Conservation (phyloP, 768 basidiomycete species). For the Leccinum truebloodii region DNA sequence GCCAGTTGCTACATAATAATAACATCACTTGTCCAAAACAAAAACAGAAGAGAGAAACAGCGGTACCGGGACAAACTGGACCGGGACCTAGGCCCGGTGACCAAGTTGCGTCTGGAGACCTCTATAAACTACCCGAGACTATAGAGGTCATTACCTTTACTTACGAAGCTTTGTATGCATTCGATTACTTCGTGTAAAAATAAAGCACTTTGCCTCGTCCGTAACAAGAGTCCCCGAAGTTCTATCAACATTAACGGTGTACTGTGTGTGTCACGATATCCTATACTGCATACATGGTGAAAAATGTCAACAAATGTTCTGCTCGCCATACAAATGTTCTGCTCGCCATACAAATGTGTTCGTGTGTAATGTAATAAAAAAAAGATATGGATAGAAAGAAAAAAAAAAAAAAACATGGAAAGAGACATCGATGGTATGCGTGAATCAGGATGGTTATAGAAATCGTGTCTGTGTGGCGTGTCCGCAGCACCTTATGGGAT, state of each 20-base stretch:
- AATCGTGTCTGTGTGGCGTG: constrained; percentile 12
- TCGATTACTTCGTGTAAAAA: background rate
- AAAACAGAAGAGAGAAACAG: too few relatives aligned
- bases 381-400: background rate
- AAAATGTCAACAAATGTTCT: constrained; percentile 3
- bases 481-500: constrained; percentile 14
- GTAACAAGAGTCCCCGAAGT: background rate
- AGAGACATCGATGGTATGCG: background rate
- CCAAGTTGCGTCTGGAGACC: too few relatives aligned
- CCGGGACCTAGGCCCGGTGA: too few relatives aligned
- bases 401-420: background rate
- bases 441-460: constrained; percentile 10
- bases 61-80: too few relatives aligned
- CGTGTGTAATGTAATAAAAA: background rate
- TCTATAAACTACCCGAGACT: too few relatives aligned
- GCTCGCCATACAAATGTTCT: constrained; percentile 13
- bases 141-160: too few relatives aligned
- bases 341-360: constrained; percentile 14
- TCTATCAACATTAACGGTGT: constrained; percentile 1
- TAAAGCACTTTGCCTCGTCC: too few relatives aligned
- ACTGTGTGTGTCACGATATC: constrained; percentile 2
- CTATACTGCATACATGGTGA: constrained; percentile 9
- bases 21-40: too few relatives aligned
- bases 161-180: background rate
- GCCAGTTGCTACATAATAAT: too few relatives aligned